Evolutionary conservation across 2,329 filamentous ascomycete species (phyloP).

Genomic region (Sclerotinia subarctica): DNA sequence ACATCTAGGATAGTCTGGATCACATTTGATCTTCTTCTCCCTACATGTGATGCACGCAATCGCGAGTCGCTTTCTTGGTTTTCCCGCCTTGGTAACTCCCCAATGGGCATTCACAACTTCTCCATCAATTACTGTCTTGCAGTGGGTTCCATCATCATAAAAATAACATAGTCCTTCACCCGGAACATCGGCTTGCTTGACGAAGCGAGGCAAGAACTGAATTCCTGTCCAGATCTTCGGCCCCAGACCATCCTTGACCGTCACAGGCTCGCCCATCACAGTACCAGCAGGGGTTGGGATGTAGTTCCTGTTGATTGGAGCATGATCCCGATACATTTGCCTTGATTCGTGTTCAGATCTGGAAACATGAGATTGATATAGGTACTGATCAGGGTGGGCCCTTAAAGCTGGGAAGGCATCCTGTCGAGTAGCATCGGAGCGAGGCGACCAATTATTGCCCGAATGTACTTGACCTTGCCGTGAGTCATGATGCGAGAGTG

Average conservation of each 20-base stretch:
- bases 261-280: slow-evolving; percentile 31
- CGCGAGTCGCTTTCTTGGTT: slow-evolving; percentile 84
- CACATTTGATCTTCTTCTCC: slow-evolving; percentile 97
- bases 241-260: slow-evolving; percentile 57
- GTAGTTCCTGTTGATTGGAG: slow-evolving; percentile 28
- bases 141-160: slow-evolving; percentile 80
- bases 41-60: slow-evolving; percentile 92
- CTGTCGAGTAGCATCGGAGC: slow-evolving; percentile 28
- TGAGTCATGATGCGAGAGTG: slow-evolving; percentile 25
- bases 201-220: slow-evolving; percentile 64
- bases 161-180: slow-evolving; percentile 82
- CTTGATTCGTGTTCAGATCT: slow-evolving; percentile 30
- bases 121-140: slow-evolving; percentile 79
- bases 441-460: slow-evolving; percentile 34
- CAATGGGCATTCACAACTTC: slow-evolving; percentile 86
- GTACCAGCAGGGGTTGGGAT: slow-evolving; percentile 32
- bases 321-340: slow-evolving; percentile 30
- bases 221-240: slow-evolving; percentile 69
- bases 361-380: slow-evolving; percentile 25
- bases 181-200: slow-evolving; percentile 62
- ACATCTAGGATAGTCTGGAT: slow-evolving; percentile 82
- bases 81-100: slow-evolving; percentile 92
- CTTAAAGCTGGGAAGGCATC: slow-evolving; percentile 36
- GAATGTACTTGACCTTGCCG: slow-evolving; percentile 28
- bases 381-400: slow-evolving; percentile 28